phyloP scores from a whole-genome alignment of 73 alveolate species.

The Stentor roeselii region DNA sequence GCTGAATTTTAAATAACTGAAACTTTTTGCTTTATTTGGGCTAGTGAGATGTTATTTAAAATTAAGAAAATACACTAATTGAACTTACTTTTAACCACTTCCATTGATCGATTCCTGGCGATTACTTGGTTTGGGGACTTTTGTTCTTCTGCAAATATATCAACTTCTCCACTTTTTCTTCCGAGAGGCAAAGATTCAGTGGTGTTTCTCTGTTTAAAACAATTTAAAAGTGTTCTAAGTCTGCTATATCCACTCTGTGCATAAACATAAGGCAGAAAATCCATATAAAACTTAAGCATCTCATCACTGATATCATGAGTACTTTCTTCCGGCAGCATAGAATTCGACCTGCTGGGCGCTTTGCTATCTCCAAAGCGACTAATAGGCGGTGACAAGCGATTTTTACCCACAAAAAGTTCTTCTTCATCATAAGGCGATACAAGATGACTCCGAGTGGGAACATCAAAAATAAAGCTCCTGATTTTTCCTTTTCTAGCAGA shows the following conservation, averaged over 20 bases:
- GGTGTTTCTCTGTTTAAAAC: background rate
- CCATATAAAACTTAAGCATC: background rate
- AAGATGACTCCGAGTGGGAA: background rate
- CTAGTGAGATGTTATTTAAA: no score
- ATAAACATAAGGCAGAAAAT: background rate
- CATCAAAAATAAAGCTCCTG: background rate
- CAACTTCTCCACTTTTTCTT: background rate
- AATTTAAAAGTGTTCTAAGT: no score
- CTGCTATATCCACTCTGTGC: background rate
- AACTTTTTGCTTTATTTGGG: no score
- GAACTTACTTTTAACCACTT: slow-evolving; percentile 37
- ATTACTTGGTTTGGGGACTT: background rate
- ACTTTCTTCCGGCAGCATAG: background rate
- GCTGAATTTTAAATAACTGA: no score
- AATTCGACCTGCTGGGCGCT: background rate
- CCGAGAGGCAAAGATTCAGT: background rate
- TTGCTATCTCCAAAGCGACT: background rate
- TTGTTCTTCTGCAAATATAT: background rate
- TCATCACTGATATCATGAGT: background rate
- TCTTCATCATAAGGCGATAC: background rate
- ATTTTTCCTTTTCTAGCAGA: background rate
- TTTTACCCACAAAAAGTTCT: background rate
- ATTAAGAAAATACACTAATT: no score
- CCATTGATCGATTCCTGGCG: background rate
- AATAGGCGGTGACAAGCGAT: background rate